Evolutionary conservation across 148 eudicot genomes (phyloP).

Genomic region (Simmondsia chinensis): DNA sequence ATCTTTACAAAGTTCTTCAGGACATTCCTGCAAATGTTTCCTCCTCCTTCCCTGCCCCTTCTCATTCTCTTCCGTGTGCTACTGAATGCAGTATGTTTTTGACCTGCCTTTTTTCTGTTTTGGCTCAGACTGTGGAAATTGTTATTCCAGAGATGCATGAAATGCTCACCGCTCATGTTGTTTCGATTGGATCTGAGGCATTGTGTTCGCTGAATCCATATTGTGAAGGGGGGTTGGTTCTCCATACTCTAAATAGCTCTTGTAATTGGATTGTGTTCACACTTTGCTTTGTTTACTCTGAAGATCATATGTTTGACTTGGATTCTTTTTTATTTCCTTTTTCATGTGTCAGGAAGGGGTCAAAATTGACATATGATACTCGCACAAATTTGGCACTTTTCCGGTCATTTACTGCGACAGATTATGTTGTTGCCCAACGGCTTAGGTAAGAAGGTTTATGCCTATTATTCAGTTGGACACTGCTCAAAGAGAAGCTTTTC

Average conservation of each 20-base stretch:
- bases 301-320: too few relatives aligned
- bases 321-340: slow-evolving; percentile 1
- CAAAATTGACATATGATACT: slow-evolving; percentile 60
- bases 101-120: slow-evolving; percentile 4
- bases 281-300: too few relatives aligned
- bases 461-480: too few relatives aligned
- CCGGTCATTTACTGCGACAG: slow-evolving; percentile 70
- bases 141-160: slow-evolving; percentile 77
- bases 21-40: background rate
- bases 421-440: slow-evolving; percentile 85
- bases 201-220: slow-evolving; percentile 48
- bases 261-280: too few relatives aligned
- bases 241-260: background rate
- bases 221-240: slow-evolving; percentile 72
- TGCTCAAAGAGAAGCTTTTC: too few relatives aligned
- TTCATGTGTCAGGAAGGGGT: slow-evolving; percentile 38
- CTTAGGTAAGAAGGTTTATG: slow-evolving; percentile 36
- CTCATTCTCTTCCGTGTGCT: background rate
- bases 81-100: background rate
- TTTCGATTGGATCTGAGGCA: slow-evolving; percentile 89
- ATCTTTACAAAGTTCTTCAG: background rate
- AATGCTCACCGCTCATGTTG: slow-evolving; percentile 83
- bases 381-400: slow-evolving; percentile 79
- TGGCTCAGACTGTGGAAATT: slow-evolving; percentile 60
- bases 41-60: background rate